Conservation (phyloP, 345 rosid genomes). For the Adansonia digitata region DNA sequence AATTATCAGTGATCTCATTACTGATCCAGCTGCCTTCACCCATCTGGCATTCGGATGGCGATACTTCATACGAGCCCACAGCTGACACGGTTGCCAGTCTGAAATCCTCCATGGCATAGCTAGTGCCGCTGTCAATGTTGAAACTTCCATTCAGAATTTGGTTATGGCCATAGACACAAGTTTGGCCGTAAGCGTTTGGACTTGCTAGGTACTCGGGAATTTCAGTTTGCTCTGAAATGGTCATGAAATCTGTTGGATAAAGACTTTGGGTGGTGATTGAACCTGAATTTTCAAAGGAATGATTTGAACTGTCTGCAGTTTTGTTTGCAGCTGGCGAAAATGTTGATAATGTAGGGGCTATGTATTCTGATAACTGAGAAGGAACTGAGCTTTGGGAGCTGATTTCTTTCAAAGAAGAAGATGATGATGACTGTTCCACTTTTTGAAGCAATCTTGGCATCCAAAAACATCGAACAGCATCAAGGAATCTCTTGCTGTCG, state of each 20-base stretch:
- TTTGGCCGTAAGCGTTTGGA: slow-evolving; percentile 15
- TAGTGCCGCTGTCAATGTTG: slow-evolving; percentile 26
- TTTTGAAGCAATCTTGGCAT: slow-evolving; percentile 74
- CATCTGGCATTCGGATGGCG: slow-evolving; percentile 38
- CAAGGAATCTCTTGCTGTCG: slow-evolving; percentile 63
- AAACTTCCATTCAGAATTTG: slow-evolving; percentile 17
- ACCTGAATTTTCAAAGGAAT: slow-evolving; percentile 12
- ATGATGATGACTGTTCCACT: slow-evolving; percentile 38
- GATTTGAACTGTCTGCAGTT: slow-evolving; percentile 12
- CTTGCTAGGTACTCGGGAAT: slow-evolving; percentile 20
- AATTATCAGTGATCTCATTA: slow-evolving; percentile 45
- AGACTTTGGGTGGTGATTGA: slow-evolving; percentile 21
- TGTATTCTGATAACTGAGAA: background rate
- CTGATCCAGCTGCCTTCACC: slow-evolving; percentile 29
- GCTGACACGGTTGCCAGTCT: slow-evolving; percentile 16
- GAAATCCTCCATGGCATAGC: slow-evolving; percentile 33
- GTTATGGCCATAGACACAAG: slow-evolving; percentile 11
- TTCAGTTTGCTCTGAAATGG: slow-evolving; percentile 29
- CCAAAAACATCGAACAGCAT: slow-evolving; percentile 62
- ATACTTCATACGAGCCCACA: slow-evolving; percentile 24
- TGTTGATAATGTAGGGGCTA: slow-evolving; percentile 3
- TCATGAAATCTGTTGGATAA: slow-evolving; percentile 28
- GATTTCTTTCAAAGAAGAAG: slow-evolving; percentile 5
- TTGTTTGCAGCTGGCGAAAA: slow-evolving; percentile 15
- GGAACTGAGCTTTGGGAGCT: background rate